phyloP scores from a whole-genome alignment of 345 rosid species.

The Hibiscus trionum region DNA sequence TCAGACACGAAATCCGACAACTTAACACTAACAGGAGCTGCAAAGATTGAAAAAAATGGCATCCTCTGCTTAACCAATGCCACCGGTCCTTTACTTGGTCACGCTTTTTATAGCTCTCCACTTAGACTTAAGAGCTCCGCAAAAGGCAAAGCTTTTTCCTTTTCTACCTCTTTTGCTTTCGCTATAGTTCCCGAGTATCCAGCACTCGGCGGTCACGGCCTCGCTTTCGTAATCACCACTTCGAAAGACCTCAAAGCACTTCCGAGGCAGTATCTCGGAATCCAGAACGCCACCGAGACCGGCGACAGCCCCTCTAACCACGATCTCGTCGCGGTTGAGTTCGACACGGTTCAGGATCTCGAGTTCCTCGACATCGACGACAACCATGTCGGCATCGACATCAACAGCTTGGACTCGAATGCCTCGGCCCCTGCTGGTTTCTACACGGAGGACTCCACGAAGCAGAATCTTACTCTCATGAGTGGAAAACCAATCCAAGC shows the following conservation, averaged over 20 bases:
- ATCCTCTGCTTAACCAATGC: neutral
- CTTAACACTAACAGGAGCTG: neutral
- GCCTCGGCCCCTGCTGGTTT: neutral
- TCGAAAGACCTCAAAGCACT: neutral
- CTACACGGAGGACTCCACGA: neutral
- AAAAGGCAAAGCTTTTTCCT: neutral
- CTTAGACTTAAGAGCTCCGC: neutral
- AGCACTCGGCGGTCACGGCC: neutral
- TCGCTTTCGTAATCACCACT: neutral
- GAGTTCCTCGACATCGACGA: neutral
- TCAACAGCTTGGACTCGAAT: neutral
- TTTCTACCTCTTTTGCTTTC: neutral
- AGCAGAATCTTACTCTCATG: neutral
- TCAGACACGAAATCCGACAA: neutral
- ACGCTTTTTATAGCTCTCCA: neutral
- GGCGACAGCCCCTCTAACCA: neutral
- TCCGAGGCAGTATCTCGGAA: neutral
- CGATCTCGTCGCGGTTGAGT: neutral
- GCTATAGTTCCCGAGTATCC: neutral
- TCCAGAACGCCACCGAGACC: neutral
- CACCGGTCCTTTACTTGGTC: neutral
- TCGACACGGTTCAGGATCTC: neutral
- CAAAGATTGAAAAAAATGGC: neutral
- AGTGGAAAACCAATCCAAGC: neutral
- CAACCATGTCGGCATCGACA: neutral